Evolutionary conservation across 208 protist species (phyloP).

Genomic region (Trypanosoma lewisi): DNA sequence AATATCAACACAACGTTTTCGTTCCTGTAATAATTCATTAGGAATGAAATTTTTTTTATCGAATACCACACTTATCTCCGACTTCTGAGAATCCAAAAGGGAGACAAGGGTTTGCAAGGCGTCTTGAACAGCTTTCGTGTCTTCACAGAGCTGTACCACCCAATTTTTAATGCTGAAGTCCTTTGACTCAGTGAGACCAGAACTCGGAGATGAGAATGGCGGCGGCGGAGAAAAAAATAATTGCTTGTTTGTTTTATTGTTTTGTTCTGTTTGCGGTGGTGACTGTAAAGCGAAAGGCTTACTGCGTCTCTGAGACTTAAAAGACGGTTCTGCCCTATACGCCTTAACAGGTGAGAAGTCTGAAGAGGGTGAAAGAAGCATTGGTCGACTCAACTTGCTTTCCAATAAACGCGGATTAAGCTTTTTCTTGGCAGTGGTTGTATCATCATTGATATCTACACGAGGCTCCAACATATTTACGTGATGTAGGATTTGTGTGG

Average conservation of each 20-base stretch:
- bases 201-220: neutral
- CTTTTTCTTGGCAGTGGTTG: neutral
- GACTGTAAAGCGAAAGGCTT: neutral
- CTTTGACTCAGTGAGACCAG: neutral
- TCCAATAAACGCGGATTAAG: neutral
- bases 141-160: conserved; percentile 41
- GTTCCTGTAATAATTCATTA: conserved; percentile 53
- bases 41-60: neutral
- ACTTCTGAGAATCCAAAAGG: conserved; percentile 55
- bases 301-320: neutral
- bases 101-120: conserved; percentile 60
- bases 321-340: neutral
- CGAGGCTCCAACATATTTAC: conserved; percentile 1
- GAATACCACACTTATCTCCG: neutral
- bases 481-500: conserved; percentile 14
- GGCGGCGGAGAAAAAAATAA: conserved; percentile 11
- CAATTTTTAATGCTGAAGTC: conserved; percentile 34
- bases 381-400: neutral
- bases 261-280: neutral
- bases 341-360: conserved; percentile 10
- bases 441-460: neutral
- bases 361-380: conserved; percentile 13
- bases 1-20: conserved; percentile 53
- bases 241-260: neutral
- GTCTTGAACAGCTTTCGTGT: conserved; percentile 56